Conservation (phyloP, 2,329 filamentous ascomycete species). For the Cryphonectria japonica region DNA sequence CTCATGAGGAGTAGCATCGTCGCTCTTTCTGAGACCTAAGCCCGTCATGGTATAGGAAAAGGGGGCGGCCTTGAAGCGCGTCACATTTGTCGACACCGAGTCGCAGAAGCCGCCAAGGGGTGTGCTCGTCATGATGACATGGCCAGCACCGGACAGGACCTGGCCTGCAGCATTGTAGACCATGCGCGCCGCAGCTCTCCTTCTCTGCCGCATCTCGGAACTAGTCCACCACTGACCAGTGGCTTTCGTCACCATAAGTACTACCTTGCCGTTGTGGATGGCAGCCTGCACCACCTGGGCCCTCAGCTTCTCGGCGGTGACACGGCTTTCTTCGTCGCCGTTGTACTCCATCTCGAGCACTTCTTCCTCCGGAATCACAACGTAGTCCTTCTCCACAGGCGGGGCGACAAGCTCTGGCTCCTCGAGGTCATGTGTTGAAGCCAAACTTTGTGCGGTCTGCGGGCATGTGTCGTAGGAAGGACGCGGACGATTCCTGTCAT, state of each 20-base stretch:
- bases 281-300: constrained; percentile 22
- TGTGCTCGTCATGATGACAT: constrained; percentile 27
- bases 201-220: constrained; percentile 26
- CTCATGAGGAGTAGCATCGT: background rate
- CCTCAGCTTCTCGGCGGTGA: constrained; percentile 25
- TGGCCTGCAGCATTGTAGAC: constrained; percentile 21
- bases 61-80: constrained; percentile 21
- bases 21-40: constrained; percentile 18
- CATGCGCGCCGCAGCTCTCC: constrained; percentile 20
- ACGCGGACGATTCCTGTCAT: background rate
- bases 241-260: constrained; percentile 26
- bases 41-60: constrained; percentile 24
- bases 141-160: constrained; percentile 21
- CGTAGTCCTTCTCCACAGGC: constrained; percentile 7
- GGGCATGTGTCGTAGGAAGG: background rate
- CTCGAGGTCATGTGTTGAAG: constrained; percentile 1
- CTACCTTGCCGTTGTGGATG: constrained; percentile 23
- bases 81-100: constrained; percentile 24
- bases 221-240: constrained; percentile 27
- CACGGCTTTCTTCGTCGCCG: constrained; percentile 24
- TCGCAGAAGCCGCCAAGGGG: constrained; percentile 23
- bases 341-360: constrained; percentile 22
- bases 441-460: background rate
- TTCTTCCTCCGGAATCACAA: constrained; percentile 25
- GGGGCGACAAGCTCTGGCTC: background rate